Conservation (phyloP, 1,284 basidiomycete genomes). For the Trichosporon coremiiforme region DNA sequence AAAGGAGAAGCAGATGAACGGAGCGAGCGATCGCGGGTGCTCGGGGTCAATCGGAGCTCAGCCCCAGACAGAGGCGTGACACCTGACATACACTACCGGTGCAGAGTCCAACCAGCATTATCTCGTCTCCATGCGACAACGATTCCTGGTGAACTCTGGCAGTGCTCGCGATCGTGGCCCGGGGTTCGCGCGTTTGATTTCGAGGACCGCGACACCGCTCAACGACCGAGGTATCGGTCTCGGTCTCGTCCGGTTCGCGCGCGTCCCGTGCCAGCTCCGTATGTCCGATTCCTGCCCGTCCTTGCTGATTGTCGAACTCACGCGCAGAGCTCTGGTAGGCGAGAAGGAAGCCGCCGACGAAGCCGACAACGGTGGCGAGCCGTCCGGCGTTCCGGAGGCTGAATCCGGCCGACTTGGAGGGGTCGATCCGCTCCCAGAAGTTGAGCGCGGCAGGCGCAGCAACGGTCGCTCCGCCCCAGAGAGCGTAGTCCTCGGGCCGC, state of each 20-base stretch:
- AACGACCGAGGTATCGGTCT: background rate
- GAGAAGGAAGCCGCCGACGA: slow-evolving; percentile 83
- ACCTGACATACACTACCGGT: background rate
- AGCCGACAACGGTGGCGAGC: slow-evolving; percentile 66
- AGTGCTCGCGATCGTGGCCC: background rate
- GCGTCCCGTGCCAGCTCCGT: slow-evolving; percentile 10
- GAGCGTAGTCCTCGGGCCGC: slow-evolving; percentile 81
- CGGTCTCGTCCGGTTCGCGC: background rate
- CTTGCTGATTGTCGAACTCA: slow-evolving; percentile 57
- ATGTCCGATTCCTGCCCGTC: background rate
- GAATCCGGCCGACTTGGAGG: slow-evolving; percentile 46
- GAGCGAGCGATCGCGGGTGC: background rate
- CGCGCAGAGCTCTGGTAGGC: slow-evolving; percentile 89
- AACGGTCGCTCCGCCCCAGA: slow-evolving; percentile 78
- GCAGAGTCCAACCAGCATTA: too few species aligned
- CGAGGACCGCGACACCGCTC: background rate
- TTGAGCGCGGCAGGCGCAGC: slow-evolving; percentile 54
- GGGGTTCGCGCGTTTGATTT: background rate
- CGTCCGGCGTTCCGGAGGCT: slow-evolving; percentile 55
- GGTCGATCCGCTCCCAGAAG: slow-evolving; percentile 35
- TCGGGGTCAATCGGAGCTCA: background rate
- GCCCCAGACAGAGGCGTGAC: background rate
- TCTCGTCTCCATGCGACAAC: too few species aligned
- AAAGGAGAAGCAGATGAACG: background rate
- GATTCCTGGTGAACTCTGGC: background rate